Percentiles rank a stretch among this genome's conserved stretches.
Evolutionary conservation across 257 asterid species (phyloP).

Genomic region (Solanum pimpinellifolium): DNA sequence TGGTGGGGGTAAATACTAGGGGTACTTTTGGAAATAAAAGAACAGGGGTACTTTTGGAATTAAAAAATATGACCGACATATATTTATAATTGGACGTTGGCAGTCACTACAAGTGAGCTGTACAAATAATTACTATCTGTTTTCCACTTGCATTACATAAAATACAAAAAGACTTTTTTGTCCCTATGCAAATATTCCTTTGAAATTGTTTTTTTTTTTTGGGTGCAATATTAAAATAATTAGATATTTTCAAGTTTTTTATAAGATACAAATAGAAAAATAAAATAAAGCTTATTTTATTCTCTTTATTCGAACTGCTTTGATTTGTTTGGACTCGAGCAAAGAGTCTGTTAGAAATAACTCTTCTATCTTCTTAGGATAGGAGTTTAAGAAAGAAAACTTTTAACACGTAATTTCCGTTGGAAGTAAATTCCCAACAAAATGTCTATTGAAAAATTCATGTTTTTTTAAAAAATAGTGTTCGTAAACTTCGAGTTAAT

Average conservation of each 20-base stretch:
- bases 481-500: not conserved
- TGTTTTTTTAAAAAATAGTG: not conserved
- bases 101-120: constrained; percentile 8
- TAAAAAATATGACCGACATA: not conserved
- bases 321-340: not conserved
- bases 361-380: not conserved
- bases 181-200: not conserved
- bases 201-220: no score
- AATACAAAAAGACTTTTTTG: constrained; percentile 8
- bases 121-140: not conserved
- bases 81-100: not conserved
- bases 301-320: no score
- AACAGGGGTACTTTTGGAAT: not conserved
- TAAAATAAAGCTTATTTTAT: not conserved
- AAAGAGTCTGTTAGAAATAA: not conserved
- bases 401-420: not conserved
- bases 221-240: not conserved
- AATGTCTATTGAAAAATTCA: not conserved
- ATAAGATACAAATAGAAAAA: not conserved
- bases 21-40: constrained; percentile 2
- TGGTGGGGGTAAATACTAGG: not conserved
- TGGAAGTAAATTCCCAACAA: not conserved
- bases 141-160: not conserved
- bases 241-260: not conserved
- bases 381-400: not conserved